A percentile compares a stretch with the other conserved stretches of the same genome.
Evolutionary conservation across 108 stramenopile species (phyloP).

Genomic region (Fistulifera pelliculosa): DNA sequence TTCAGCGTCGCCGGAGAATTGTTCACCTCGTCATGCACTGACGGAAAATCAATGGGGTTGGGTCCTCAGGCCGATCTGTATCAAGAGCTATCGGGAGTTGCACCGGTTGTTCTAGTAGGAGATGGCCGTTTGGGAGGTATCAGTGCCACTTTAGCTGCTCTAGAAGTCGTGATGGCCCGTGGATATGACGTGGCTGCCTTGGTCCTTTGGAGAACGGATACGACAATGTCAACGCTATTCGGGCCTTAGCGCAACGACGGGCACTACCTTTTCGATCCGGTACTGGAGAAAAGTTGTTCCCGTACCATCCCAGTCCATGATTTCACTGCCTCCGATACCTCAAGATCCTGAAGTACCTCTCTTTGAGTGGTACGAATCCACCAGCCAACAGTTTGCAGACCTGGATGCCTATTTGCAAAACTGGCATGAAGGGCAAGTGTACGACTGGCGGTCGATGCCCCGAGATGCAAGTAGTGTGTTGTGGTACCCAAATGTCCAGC

Average conservation of each 20-base stretch:
- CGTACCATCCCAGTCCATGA: slow-evolving; percentile 37
- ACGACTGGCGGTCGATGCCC: slow-evolving; percentile 1
- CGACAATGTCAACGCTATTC: slow-evolving; percentile 43
- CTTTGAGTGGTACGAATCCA: slow-evolving; percentile 53
- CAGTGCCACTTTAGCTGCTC: slow-evolving; percentile 75
- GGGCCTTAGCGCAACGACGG: slow-evolving; percentile 36
- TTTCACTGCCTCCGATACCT: slow-evolving; percentile 64
- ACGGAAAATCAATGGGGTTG: slow-evolving; percentile 62
- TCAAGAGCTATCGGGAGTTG: slow-evolving; percentile 27
- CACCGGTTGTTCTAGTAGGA: slow-evolving; percentile 81
- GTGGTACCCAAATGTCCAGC: slow-evolving; percentile 24
- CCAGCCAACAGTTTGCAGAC: slow-evolving; percentile 15
- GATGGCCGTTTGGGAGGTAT: slow-evolving; percentile 93
- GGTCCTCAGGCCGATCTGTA: slow-evolving; percentile 91
- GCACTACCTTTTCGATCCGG: slow-evolving; percentile 15
- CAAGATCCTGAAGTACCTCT: slow-evolving; percentile 57
- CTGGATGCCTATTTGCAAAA: slow-evolving; percentile 11
- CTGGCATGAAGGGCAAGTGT: slow-evolving; percentile 14
- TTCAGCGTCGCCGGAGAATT: slow-evolving; percentile 67
- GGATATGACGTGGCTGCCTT: slow-evolving; percentile 82
- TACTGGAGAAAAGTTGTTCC: slow-evolving; percentile 17
- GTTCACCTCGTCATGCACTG: slow-evolving; percentile 19
- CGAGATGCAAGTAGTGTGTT: background rate
- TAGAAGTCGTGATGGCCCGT: slow-evolving; percentile 76
- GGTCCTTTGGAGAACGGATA: slow-evolving; percentile 41